These are phyloP conservation scores for Aspergillus egyptiacus DNA, from an alignment of 495 filamentous ascomycete genomes.

Conservation along the genomic window DNA sequence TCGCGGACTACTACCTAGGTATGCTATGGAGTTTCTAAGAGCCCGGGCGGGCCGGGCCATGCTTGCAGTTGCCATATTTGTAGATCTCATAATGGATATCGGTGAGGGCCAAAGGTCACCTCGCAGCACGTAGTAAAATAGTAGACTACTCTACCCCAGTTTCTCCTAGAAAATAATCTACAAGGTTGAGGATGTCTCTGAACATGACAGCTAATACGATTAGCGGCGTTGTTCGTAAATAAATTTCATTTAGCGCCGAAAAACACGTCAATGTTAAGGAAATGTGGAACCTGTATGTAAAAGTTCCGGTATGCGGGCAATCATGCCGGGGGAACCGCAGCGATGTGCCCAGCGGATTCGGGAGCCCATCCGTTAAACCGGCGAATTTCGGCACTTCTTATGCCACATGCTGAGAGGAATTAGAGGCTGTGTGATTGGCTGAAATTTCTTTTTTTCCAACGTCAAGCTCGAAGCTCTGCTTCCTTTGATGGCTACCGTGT, in stretches of 20 bases:
- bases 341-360: conserved; percentile 27
- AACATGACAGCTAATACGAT: too few species aligned
- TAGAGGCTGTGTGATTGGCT: conserved; percentile 18
- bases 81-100: neutral
- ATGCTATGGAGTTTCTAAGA: too few species aligned
- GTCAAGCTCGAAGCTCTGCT: conserved; percentile 11
- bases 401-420: conserved; percentile 18
- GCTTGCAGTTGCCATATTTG: too few species aligned
- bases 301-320: conserved; percentile 31
- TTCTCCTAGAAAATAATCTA: too few species aligned
- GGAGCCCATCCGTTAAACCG: conserved; percentile 8
- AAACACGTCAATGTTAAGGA: conserved; percentile 10
- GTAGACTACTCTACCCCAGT: neutral
- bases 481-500: neutral
- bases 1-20: too few species aligned
- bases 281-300: conserved; percentile 19
- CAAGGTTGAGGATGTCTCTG: too few species aligned
- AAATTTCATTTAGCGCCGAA: conserved; percentile 14
- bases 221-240: conserved; percentile 23
- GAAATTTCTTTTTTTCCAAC: conserved; percentile 10
- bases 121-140: too few species aligned
- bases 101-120: too few species aligned
- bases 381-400: conserved; percentile 34
- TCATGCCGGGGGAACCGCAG: conserved; percentile 22
- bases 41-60: too few species aligned